Percentiles rank a stretch among this genome's conserved stretches.
phyloP scores from a whole-genome alignment of 2,329 filamentous ascomycete genomes.

The Stenocarpella maydis region DNA sequence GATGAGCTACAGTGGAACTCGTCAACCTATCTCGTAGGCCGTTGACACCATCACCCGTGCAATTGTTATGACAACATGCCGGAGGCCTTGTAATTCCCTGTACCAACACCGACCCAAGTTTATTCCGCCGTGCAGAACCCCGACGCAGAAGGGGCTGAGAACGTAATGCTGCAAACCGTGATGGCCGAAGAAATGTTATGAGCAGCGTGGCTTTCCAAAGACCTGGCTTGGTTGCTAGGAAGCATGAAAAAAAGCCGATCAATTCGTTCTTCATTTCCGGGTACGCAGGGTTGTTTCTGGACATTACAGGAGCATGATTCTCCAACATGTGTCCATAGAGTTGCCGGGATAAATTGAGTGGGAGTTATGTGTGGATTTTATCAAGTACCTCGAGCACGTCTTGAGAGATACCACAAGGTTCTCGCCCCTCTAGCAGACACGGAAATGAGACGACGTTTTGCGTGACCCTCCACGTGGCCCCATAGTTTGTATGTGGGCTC shows the following conservation, averaged over 20 bases:
- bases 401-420: not conserved
- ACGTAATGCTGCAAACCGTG: not conserved
- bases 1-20: conserved; percentile 47
- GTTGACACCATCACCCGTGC: conserved; percentile 1
- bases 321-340: not conserved
- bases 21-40: conserved; percentile 29
- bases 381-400: not conserved
- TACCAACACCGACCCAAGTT: not conserved
- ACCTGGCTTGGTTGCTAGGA: not conserved
- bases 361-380: not conserved
- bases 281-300: not conserved
- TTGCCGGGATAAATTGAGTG: not conserved
- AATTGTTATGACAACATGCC: conserved; percentile 26
- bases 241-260: not conserved
- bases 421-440: not conserved
- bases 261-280: not conserved
- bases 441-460: not conserved
- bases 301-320: not conserved
- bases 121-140: not conserved
- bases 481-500: not conserved
- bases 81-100: not conserved
- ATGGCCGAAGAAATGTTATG: not conserved
- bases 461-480: not conserved
- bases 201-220: not conserved
- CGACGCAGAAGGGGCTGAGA: not conserved